Evolutionary conservation across 2,329 filamentous ascomycete species (phyloP).

Genomic region (Lithohypha guttulata): DNA sequence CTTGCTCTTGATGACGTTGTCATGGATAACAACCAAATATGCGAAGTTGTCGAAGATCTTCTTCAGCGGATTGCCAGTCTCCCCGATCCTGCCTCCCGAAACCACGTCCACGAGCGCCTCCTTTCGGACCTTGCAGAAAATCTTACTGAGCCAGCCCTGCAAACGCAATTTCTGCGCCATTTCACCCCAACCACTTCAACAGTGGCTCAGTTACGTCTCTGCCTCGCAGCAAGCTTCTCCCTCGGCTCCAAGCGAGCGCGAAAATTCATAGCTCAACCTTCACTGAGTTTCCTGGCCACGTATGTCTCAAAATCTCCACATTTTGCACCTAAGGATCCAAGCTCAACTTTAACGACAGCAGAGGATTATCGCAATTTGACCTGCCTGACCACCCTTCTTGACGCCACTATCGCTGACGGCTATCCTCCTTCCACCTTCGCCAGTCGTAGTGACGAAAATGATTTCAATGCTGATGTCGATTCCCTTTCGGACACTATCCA

Average conservation of each 20-base stretch:
- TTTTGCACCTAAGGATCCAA: slow-evolving; percentile 12
- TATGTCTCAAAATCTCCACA: slow-evolving; percentile 16
- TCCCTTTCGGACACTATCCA: slow-evolving; percentile 51
- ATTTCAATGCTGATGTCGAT: slow-evolving; percentile 67
- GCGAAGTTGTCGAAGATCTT: slow-evolving; percentile 13
- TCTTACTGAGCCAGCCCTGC: slow-evolving; percentile 29
- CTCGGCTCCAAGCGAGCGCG: slow-evolving; percentile 11
- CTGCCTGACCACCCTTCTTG: slow-evolving; percentile 57
- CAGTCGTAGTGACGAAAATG: slow-evolving; percentile 20
- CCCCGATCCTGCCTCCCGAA: slow-evolving; percentile 10
- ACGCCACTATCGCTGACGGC: slow-evolving; percentile 63
- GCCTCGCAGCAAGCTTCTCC: slow-evolving; percentile 27
- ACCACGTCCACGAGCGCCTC: slow-evolving; percentile 15
- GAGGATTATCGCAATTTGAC: slow-evolving; percentile 57
- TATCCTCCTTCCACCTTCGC: slow-evolving; percentile 22
- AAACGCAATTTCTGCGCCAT: slow-evolving; percentile 31
- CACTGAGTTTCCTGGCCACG: slow-evolving; percentile 13
- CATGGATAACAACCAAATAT: slow-evolving; percentile 15
- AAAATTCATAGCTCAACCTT: neutral
- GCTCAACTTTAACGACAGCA: slow-evolving; percentile 9
- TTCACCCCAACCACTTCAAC: slow-evolving; percentile 29
- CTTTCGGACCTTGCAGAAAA: slow-evolving; percentile 14
- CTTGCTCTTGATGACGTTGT: slow-evolving; percentile 15
- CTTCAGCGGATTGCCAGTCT: slow-evolving; percentile 14
- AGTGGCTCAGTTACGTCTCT: slow-evolving; percentile 31